Percentiles rank a stretch among this genome's conserved stretches.
Evolutionary conservation across 2,329 filamentous ascomycete species (phyloP).

Genomic region (Plenodomus lindquistii): DNA sequence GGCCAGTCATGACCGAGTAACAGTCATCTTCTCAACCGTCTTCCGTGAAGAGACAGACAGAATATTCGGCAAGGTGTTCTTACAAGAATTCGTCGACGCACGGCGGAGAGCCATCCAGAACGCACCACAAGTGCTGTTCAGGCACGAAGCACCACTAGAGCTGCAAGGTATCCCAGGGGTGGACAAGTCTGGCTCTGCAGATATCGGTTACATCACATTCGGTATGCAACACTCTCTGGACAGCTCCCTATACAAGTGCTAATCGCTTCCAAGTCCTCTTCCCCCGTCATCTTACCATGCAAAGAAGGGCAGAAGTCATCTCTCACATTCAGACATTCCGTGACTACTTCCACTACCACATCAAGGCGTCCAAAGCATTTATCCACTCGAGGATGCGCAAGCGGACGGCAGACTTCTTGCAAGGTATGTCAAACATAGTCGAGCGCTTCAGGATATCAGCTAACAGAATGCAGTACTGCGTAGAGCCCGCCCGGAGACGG

Average conservation of each 20-base stretch:
- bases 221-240: constrained; percentile 60
- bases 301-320: constrained; percentile 92
- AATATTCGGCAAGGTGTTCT: constrained; percentile 96
- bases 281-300: constrained; percentile 87
- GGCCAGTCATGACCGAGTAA: constrained; percentile 94
- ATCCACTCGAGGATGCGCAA: constrained; percentile 98
- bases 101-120: constrained; percentile 95
- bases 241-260: constrained; percentile 23
- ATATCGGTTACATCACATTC: constrained; percentile 97
- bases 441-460: constrained; percentile 10
- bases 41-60: constrained; percentile 98
- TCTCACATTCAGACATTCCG: constrained; percentile 99
- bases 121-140: constrained; percentile 94
- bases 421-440: constrained; percentile 63
- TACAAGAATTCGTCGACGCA: constrained; percentile 94
- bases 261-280: constrained; percentile 72
- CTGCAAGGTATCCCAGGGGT: constrained; percentile 86
- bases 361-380: constrained; percentile 98
- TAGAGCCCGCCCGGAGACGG: constrained; percentile 89
- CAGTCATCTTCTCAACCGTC: constrained; percentile 97
- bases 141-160: constrained; percentile 91
- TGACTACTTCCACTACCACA: constrained; percentile 99
- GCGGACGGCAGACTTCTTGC: constrained; percentile 96
- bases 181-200: constrained; percentile 69
- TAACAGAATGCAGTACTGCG: constrained; percentile 74